Conservation (phyloP, 2,329 filamentous ascomycete species). For the Epichloe festucae region DNA sequence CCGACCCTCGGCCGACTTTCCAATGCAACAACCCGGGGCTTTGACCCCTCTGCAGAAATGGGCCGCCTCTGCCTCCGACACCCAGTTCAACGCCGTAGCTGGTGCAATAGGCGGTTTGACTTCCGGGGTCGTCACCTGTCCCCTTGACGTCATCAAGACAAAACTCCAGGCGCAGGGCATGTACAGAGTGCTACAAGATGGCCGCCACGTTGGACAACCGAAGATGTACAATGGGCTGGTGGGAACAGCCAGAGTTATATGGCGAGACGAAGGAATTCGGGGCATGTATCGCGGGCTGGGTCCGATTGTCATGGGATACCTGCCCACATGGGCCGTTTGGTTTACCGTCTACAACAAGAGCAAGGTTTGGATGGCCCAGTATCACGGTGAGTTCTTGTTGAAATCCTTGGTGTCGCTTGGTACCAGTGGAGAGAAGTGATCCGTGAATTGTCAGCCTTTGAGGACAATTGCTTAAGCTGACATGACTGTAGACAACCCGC, state of each 20-base stretch:
- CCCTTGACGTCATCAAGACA: slow-evolving; percentile 97
- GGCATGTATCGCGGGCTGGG: slow-evolving; percentile 90
- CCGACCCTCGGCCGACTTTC: slow-evolving; percentile 17
- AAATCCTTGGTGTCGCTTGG: background rate
- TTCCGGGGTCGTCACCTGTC: slow-evolving; percentile 88
- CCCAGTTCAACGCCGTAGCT: slow-evolving; percentile 68
- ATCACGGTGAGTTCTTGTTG: slow-evolving; percentile 38
- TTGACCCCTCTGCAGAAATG: slow-evolving; percentile 41
- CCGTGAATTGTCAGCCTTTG: background rate
- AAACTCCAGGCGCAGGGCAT: slow-evolving; percentile 93
- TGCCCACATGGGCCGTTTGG: slow-evolving; percentile 97
- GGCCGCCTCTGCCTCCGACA: slow-evolving; percentile 42
- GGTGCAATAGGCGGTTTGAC: slow-evolving; percentile 85
- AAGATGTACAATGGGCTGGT: slow-evolving; percentile 74
- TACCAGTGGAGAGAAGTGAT: background rate
- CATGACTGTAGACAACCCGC: slow-evolving; percentile 48
- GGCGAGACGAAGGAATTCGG: slow-evolving; percentile 73
- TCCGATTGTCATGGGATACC: slow-evolving; percentile 87
- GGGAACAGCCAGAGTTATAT: slow-evolving; percentile 76
- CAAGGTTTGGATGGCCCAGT: slow-evolving; percentile 57
- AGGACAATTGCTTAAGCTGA: background rate
- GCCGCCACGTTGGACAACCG: slow-evolving; percentile 34
- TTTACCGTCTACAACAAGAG: slow-evolving; percentile 91
- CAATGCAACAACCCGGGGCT: slow-evolving; percentile 18
- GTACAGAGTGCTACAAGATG: slow-evolving; percentile 44